These are phyloP conservation scores for Loxodes magnus DNA, from an alignment of 73 alveolate species.

Conservation along the genomic window DNA sequence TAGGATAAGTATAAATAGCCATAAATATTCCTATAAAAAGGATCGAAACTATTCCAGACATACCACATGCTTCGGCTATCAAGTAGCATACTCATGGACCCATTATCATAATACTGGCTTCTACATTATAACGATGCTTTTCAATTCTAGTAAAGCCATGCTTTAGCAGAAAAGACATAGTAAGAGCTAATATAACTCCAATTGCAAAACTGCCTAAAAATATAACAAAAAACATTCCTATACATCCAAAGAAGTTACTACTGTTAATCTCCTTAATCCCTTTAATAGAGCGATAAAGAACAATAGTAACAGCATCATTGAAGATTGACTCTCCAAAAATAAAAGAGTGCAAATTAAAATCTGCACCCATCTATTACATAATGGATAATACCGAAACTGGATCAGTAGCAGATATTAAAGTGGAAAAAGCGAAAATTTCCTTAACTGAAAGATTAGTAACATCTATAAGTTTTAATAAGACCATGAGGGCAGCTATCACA, in stretches of 20 bases:
- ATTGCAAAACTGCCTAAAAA: conserved; percentile 38
- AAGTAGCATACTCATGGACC: conserved; percentile 81
- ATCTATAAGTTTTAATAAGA: conserved; percentile 5
- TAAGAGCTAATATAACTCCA: conserved; percentile 34
- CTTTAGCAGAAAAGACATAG: conserved; percentile 30
- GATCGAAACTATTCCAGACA: conserved; percentile 75
- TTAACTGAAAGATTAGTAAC: conserved; percentile 5
- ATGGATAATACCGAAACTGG: conserved; percentile 78
- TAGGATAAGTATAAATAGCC: conserved; percentile 72
- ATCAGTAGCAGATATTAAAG: conserved; percentile 76
- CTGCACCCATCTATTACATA: conserved; percentile 50
- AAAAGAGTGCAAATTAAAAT: conserved; percentile 34
- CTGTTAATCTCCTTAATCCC: conserved; percentile 2
- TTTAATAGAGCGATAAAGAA: conserved; percentile 31
- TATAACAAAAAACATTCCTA: conserved; percentile 19
- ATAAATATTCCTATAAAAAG: conserved; percentile 74
- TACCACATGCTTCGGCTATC: conserved; percentile 59
- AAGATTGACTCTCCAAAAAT: conserved; percentile 80
- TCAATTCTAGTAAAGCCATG: conserved; percentile 7
- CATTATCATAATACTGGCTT: conserved; percentile 53
- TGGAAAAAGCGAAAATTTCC: conserved; percentile 58
- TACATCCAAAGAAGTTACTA: conserved; percentile 12
- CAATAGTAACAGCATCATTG: conserved; percentile 75
- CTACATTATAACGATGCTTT: conserved; percentile 21
- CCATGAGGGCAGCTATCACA: conserved; percentile 21